phyloP scores from a whole-genome alignment of 345 rosid species.

The Sisymbrium altissimum region DNA sequence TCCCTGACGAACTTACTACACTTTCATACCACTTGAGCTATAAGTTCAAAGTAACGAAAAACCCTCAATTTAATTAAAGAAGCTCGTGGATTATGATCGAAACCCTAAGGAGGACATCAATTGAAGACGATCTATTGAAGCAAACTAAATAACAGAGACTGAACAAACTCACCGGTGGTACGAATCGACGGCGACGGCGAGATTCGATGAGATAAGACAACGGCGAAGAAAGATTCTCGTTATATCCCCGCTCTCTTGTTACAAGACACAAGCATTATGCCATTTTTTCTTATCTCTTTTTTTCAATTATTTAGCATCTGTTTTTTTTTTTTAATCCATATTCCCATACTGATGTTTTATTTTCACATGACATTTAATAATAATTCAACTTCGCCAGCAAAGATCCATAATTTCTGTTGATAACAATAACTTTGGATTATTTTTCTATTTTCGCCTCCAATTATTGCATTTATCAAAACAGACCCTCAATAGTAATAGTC shows the following conservation, averaged over 20 bases:
- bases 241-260: conserved; percentile 14
- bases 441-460: neutral
- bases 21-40: neutral
- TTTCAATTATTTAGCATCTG: neutral
- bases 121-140: neutral
- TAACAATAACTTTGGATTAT: neutral
- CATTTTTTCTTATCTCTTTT: neutral
- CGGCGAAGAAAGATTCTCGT: conserved; percentile 16
- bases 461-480: neutral
- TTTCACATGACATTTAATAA: neutral
- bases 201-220: conserved; percentile 7
- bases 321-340: neutral
- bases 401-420: neutral
- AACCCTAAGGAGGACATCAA: conserved; percentile 22
- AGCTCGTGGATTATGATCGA: conserved; percentile 12
- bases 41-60: neutral
- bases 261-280: conserved; percentile 19
- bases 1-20: neutral
- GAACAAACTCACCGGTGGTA: conserved; percentile 11
- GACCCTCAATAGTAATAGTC: neutral
- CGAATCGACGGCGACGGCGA: conserved; percentile 14
- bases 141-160: neutral
- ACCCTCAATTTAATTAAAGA: neutral
- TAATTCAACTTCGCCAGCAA: neutral
- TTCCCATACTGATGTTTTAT: no score